Percentiles rank a stretch among this genome's conserved stretches.
phyloP scores from a whole-genome alignment of 1,284 basidiomycete genomes.

The Trichosporon inkin region DNA sequence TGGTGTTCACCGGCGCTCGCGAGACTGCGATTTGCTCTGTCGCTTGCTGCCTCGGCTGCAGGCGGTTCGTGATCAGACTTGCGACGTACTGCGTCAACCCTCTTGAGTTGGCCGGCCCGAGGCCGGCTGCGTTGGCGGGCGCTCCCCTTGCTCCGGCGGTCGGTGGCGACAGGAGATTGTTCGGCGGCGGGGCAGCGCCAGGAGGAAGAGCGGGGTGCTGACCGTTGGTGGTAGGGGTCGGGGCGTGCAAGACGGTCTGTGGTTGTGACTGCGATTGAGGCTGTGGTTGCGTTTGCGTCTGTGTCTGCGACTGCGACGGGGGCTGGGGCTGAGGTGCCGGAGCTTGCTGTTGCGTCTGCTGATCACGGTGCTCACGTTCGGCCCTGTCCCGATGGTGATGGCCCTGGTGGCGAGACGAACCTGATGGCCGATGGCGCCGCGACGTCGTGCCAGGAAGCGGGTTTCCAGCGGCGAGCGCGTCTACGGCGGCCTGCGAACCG shows the following conservation, averaged over 20 bases:
- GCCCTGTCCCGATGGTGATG: conserved; percentile 11
- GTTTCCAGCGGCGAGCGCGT: conserved; percentile 53
- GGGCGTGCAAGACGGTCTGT: background rate
- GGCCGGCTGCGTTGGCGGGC: background rate
- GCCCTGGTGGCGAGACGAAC: background rate
- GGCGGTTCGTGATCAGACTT: conserved; percentile 11
- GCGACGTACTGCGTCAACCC: conserved; percentile 25
- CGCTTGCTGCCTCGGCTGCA: conserved; percentile 11
- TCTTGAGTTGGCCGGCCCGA: background rate
- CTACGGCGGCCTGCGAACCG: conserved; percentile 60
- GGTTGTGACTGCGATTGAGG: background rate
- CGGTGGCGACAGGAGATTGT: background rate
- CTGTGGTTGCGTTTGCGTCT: conserved; percentile 6
- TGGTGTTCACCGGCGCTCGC: conserved; percentile 2
- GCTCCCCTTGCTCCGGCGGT: background rate
- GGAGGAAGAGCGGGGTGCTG: background rate
- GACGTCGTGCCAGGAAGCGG: conserved; percentile 47
- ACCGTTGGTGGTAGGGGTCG: background rate
- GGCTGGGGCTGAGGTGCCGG: background rate
- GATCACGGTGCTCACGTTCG: conserved; percentile 7
- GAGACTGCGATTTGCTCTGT: background rate
- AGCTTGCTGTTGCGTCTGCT: conserved; percentile 11
- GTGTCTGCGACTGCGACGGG: background rate
- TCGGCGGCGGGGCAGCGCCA: background rate
- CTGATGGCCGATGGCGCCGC: background rate